Base-by-base conservation (phyloP, 164 flowering plant genomes). In the Aristolochia californica region DNA sequence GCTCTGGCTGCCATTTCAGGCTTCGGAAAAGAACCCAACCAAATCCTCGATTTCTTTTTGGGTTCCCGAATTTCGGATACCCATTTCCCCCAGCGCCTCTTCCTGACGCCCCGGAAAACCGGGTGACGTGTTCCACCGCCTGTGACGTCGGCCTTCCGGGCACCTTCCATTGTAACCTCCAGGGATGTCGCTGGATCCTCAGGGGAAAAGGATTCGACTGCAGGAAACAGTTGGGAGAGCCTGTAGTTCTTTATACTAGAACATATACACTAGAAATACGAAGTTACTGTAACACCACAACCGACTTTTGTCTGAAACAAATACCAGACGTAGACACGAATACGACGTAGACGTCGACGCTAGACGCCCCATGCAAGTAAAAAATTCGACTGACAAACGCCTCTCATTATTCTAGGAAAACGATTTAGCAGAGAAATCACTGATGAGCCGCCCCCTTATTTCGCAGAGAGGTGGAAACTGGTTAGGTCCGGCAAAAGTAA, bases 1-100 rank as follows among this genome's bases (percentile, higher is more conserved):
- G 88, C 93, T 15, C 75, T 58, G 13, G 88, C 88, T 2, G 88
- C 93, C 93, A 85, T 85, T 47, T 85, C 91, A 7, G 91, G 88
- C n/a, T 64, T 69, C 22, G 83, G 78, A 47, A 82, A 85, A 0
- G 91, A 80, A 22, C 91, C 91, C 13, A 85, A 75, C 88, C 91
- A 85, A 59, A 85, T 85, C 48, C 91, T 73, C 4, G 78, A 69
- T 60, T 85, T 85, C 70, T 85, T 85, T 22, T 72, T 66, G 21
- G 91, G 88, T 61, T 85, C 91, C 54, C 91, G 68, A 57, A 85
- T 82, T 57, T 84, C 91, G 5, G 87, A 82, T 58, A 84, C 91
- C 91, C 91, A 84, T 67, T 76, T 78, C 0, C 91, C 91, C 91
- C 91, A 85, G 43, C 83, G 74, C 40, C 91, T 72, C 64, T 77